Base-by-base conservation (phyloP, 176 grass and related monocot genomes). In the Lolium multiflorum region DNA sequence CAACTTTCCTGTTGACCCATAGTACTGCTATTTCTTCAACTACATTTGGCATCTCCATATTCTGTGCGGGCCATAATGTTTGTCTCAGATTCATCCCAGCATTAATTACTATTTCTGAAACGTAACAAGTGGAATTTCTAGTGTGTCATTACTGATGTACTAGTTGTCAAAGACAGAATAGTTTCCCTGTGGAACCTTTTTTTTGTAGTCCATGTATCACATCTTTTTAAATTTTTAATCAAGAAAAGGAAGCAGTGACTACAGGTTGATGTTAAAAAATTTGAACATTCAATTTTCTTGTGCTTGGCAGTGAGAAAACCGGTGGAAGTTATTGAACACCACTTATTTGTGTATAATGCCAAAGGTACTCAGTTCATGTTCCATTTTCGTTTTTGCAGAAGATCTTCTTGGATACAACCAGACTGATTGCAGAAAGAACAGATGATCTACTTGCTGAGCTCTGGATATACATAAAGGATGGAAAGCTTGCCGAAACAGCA, bases 361-460 rank as follows among this genome's bases (percentile, higher is more conserved):
- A 72, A 72, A 47, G 69, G n/a, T 47, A 47, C 39, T 72, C 69
- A 72, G 18, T 14, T 47, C 14, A 47, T 72, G 41, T 14, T 72
- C 41, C 69, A 72, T 47, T 4, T 72, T 72, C 10, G 2, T 11
- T 46, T 73, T 73, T 48, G 41, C 70, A 47, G 70, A 47, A 47
- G 70, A 73, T 73, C 41, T 71, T 71, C 39, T 14, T 73, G 43
- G 70, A 48, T 73, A 48, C 70, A 48, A 5, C 24, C 11, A 47
- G 70, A 46, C 11, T 73, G 41, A 47, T 73, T 73, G 70, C 70
- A 73, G 41, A 73, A 73, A 48, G n/a, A 24, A 73, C 70, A 24
- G 41, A 73, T 73, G 41, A 48, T 73, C 70, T 73, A 73, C 41
- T 73, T 47, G 70, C 20, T 12, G 70, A 73, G 70, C 10, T 73